A percentile compares a stretch with the other conserved stretches of the same genome.
phyloP scores from a whole-genome alignment of 805 yeast species.

The Suhomyces emberorum region DNA sequence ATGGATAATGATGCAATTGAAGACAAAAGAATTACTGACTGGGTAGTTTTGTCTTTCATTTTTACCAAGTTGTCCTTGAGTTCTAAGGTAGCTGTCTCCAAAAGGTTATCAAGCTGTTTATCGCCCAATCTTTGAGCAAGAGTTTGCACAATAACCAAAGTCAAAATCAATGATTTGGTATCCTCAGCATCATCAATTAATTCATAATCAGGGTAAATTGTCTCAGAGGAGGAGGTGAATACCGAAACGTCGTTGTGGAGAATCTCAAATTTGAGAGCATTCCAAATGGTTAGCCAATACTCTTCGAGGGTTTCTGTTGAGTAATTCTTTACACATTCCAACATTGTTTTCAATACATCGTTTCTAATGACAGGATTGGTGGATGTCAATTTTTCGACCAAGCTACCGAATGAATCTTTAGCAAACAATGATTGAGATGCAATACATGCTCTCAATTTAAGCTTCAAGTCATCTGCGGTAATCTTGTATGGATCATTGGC shows the following conservation, averaged over 20 bases:
- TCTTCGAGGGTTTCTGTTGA: slow-evolving; percentile 45
- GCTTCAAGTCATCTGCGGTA: slow-evolving; percentile 68
- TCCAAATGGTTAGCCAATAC: slow-evolving; percentile 79
- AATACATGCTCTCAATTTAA: slow-evolving; percentile 57
- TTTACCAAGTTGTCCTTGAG: slow-evolving; percentile 49
- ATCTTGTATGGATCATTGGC: slow-evolving; percentile 83
- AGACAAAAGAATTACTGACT: slow-evolving; percentile 59
- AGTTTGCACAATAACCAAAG: slow-evolving; percentile 35
- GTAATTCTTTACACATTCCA: slow-evolving; percentile 53
- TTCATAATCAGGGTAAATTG: slow-evolving; percentile 27
- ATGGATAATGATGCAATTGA: slow-evolving; percentile 49
- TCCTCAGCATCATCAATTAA: slow-evolving; percentile 34
- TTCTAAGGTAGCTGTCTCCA: slow-evolving; percentile 41
- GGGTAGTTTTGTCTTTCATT: slow-evolving; percentile 54
- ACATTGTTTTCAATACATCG: slow-evolving; percentile 68
- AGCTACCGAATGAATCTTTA: slow-evolving; percentile 68
- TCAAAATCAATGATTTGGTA: slow-evolving; percentile 31
- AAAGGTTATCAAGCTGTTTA: slow-evolving; percentile 33
- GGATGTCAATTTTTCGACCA: slow-evolving; percentile 76
- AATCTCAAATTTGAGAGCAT: slow-evolving; percentile 84
- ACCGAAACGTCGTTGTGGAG: slow-evolving; percentile 61
- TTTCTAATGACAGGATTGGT: slow-evolving; percentile 68
- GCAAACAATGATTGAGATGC: slow-evolving; percentile 62
- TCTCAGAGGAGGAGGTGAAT: slow-evolving; percentile 23
- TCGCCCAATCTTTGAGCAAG: slow-evolving; percentile 38